phyloP scores from a whole-genome alignment of 331 rosid species.

The Pyrus hybrid region DNA sequence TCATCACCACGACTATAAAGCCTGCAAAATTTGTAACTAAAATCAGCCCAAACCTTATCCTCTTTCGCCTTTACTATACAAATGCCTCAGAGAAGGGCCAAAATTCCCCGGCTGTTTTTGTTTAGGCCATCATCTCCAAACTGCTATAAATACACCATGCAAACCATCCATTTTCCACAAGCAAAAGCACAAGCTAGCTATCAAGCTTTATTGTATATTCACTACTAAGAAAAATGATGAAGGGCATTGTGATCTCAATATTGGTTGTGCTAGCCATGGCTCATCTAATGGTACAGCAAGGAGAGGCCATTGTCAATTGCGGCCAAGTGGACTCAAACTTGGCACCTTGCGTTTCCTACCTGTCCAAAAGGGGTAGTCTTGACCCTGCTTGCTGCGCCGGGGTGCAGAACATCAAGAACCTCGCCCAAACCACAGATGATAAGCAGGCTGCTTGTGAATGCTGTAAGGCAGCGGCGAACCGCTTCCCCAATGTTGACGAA shows the following conservation, averaged over 20 bases:
- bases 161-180: neutral
- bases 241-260: neutral
- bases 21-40: no score
- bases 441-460: neutral
- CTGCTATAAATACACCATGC: neutral
- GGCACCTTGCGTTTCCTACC: neutral
- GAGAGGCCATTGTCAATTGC: neutral
- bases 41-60: neutral
- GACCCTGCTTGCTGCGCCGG: neutral
- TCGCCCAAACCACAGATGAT: neutral
- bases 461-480: neutral
- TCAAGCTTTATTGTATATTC: no score
- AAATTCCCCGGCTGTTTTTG: no score
- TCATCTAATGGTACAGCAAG: neutral
- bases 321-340: neutral
- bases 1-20: no score
- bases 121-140: neutral
- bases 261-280: neutral
- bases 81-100: neutral
- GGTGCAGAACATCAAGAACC: neutral
- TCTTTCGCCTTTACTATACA: neutral
- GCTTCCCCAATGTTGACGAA: neutral
- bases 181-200: no score
- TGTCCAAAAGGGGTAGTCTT: neutral
- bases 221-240: no score